A percentile compares a stretch with the other conserved stretches of the same genome.
phyloP scores from a whole-genome alignment of 495 filamentous ascomycete genomes.

The Neurospora sp. region DNA sequence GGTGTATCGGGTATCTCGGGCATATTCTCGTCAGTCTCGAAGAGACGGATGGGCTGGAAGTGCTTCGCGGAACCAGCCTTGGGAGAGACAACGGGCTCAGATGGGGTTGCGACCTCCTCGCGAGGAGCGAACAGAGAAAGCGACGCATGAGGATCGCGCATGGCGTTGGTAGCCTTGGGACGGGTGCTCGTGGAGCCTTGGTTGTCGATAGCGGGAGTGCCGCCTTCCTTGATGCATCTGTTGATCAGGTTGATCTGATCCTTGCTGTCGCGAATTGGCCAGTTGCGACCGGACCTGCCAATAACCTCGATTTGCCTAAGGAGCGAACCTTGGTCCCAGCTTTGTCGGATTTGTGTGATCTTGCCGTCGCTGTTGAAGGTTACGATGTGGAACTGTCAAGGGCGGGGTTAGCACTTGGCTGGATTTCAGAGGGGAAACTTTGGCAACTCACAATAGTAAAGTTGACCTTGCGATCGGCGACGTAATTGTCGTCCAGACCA shows the following conservation, averaged over 20 bases:
- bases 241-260: conserved; percentile 71
- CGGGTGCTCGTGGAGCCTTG: conserved; percentile 27
- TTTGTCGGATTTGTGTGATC: conserved; percentile 75
- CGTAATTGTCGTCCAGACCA: conserved; percentile 85
- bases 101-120: conserved; percentile 39
- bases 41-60: conserved; percentile 59
- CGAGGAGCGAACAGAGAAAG: conserved; percentile 60
- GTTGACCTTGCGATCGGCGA: conserved; percentile 70
- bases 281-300: conserved; percentile 74
- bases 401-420: conserved; percentile 18
- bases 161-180: conserved; percentile 37
- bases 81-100: conserved; percentile 41
- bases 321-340: conserved; percentile 91
- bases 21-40: conserved; percentile 46
- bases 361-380: conserved; percentile 64
- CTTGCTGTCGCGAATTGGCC: conserved; percentile 85
- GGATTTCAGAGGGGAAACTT: neutral
- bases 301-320: conserved; percentile 92
- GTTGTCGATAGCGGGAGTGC: conserved; percentile 8
- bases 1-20: conserved; percentile 27
- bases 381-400: conserved; percentile 73
- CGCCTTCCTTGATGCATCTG: conserved; percentile 35
- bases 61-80: conserved; percentile 64
- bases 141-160: conserved; percentile 63
- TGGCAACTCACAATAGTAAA: conserved; percentile 67